Base-by-base conservation (phyloP, 2,329 filamentous ascomycete species). In the Daldinia sp. region DNA sequence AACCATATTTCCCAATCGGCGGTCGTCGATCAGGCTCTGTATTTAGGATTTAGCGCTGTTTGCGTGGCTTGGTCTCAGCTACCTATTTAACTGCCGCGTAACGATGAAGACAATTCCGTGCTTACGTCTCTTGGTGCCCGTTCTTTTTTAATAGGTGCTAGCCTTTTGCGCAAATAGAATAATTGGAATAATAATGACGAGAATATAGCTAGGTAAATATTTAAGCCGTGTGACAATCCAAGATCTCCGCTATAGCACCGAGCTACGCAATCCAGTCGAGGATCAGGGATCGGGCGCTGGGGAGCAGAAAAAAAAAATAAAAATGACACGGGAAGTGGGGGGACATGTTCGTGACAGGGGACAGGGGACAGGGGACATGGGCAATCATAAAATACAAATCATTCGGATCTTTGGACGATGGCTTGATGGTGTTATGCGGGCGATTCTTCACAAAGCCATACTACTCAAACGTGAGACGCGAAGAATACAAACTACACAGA, bases 221-320 rank as follows among this genome's bases (percentile, higher is more conserved):
- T 9, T 9, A 23, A 53, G n/a, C 9, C 35, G 5, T 37, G 18
- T 30, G 39, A 58, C 44, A 20, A 37, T 58, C 42, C 30, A 37
- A 42, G 23, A 18, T 57, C 20, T 23, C 42, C 4, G 23, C 46
- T 46, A 46, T 23, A 30, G 46, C 23, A 50, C 26, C 26, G 41
- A 18, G 46, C 18, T 51, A 54, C 57, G 63, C 56, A 61, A 61
- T 61, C 53, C 53, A n/a, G 50, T 41, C 54, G 48, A 35, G 39
- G 54, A 55, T 54, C 55, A 63, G 48, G 64, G 59, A 20, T 67
- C 51, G 15, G 15, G 30, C n/a, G 28, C 12, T 48, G 4, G 58
- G 7, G 7, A 35, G 33, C 33, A 35, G 33, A 50, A 6, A n/a
- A 13, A 20, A 28, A 58, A 57, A 13, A 20, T 18, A 58, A 57